These are phyloP conservation scores for Phytophthora foliorum DNA, from an alignment of 352 stramenopile species.

Conservation along the genomic window DNA sequence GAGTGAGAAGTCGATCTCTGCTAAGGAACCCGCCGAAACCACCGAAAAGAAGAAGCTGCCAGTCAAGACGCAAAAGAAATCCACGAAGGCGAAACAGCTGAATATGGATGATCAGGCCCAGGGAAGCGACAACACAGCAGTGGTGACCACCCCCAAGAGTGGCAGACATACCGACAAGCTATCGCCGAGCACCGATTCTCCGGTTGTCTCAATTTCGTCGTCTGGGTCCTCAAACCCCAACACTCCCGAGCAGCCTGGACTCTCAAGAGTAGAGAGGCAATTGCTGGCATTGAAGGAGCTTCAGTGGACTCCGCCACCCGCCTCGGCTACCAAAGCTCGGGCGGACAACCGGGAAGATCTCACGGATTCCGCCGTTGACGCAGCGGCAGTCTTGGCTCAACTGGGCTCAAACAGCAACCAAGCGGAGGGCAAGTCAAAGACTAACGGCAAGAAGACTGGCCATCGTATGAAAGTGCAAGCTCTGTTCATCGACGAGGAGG, in stretches of 20 bases:
- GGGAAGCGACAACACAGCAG: background rate
- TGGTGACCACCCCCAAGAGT: slow-evolving; percentile 54
- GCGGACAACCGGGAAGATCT: slow-evolving; percentile 24
- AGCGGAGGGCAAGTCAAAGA: slow-evolving; percentile 13
- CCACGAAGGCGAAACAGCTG: slow-evolving; percentile 20
- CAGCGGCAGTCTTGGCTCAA: slow-evolving; percentile 28
- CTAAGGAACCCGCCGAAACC: slow-evolving; percentile 7
- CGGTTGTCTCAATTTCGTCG: slow-evolving; percentile 78
- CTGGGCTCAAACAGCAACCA: slow-evolving; percentile 28
- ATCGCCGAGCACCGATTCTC: slow-evolving; percentile 52
- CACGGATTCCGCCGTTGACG: slow-evolving; percentile 29
- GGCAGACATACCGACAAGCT: slow-evolving; percentile 19
- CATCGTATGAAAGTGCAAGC: slow-evolving; percentile 45
- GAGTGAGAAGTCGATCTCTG: slow-evolving; percentile 23
- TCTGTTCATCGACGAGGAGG: slow-evolving; percentile 42
- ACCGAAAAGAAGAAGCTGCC: slow-evolving; percentile 24
- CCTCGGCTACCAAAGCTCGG: slow-evolving; percentile 10
- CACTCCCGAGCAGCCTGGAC: slow-evolving; percentile 55
- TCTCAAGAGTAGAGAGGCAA: slow-evolving; percentile 50
- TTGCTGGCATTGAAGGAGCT: slow-evolving; percentile 59
- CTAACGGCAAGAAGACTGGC: slow-evolving; percentile 30
- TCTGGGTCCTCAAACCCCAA: slow-evolving; percentile 75
- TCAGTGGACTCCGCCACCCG: slow-evolving; percentile 58
- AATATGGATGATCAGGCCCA: slow-evolving; percentile 11
- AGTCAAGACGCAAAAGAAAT: slow-evolving; percentile 27